These are phyloP conservation scores for Penicillium sp. DNA, from an alignment of 2,329 filamentous ascomycete species.

Conservation along the genomic window DNA sequence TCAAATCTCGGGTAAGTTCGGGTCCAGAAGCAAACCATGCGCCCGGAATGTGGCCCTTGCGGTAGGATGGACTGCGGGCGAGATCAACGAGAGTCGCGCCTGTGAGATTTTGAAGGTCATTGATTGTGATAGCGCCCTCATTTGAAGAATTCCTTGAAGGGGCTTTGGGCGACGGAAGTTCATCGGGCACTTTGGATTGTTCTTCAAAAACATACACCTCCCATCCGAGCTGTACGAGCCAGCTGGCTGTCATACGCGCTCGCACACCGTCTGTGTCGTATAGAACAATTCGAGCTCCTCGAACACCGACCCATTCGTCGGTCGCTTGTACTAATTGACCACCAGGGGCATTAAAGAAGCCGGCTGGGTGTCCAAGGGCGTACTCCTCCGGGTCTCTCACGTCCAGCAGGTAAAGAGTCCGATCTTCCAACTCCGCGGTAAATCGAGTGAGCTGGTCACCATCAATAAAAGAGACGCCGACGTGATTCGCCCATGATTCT, in stretches of 20 bases:
- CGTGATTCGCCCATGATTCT: conserved; percentile 13
- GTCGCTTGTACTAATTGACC: conserved; percentile 36
- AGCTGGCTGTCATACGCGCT: conserved; percentile 33
- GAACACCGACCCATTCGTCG: conserved; percentile 35
- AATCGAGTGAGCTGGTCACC: conserved; percentile 10
- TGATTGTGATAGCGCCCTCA: conserved; percentile 6
- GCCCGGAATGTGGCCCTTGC: conserved; percentile 32
- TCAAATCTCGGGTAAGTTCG: conserved; percentile 31
- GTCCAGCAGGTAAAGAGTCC: conserved; percentile 31
- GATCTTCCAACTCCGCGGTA: conserved; percentile 10
- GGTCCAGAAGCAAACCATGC: conserved; percentile 35
- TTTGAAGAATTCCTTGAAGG: not conserved
- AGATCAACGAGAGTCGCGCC: conserved; percentile 29
- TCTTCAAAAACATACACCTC: conserved; percentile 30
- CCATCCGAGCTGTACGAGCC: conserved; percentile 35
- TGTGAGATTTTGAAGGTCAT: conserved; percentile 13
- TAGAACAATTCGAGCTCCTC: conserved; percentile 31
- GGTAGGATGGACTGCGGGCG: conserved; percentile 31
- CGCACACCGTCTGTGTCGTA: conserved; percentile 32
- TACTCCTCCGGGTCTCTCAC: conserved; percentile 34
- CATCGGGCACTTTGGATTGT: conserved; percentile 11
- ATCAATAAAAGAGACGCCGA: conserved; percentile 10
- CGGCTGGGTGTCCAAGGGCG: conserved; percentile 22
- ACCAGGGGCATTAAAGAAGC: conserved; percentile 32
- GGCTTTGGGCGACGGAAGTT: not conserved